Conservation (phyloP, 2,329 filamentous ascomycete genomes). For the Apiospora sp. region DNA sequence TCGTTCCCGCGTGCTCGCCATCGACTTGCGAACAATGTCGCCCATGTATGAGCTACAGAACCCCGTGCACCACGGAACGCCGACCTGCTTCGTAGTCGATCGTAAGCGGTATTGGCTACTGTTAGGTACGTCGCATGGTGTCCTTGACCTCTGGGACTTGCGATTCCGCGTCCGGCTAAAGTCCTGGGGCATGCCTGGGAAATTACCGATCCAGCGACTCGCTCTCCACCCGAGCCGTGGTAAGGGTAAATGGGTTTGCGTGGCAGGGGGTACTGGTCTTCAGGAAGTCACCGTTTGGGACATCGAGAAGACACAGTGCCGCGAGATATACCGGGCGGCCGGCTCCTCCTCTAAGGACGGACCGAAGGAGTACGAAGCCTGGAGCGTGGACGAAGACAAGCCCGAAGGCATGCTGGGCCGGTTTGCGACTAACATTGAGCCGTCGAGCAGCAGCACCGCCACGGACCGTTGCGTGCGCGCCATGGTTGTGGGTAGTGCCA, state of each 20-base stretch:
- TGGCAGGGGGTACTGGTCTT: constrained; percentile 85
- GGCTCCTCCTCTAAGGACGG: constrained; percentile 63
- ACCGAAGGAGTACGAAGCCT: constrained; percentile 77
- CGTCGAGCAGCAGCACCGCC: constrained; percentile 54
- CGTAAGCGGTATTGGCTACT: constrained; percentile 88
- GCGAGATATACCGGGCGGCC: constrained; percentile 83
- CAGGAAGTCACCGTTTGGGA: constrained; percentile 97
- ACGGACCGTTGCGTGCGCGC: constrained; percentile 74
- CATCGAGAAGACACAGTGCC: constrained; percentile 85
- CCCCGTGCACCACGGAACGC: constrained; percentile 88
- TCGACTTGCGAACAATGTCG: constrained; percentile 89
- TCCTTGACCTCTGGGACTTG: constrained; percentile 94
- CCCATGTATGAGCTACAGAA: constrained; percentile 83
- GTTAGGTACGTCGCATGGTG: constrained; percentile 89
- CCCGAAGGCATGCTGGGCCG: constrained; percentile 86
- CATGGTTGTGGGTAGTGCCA: constrained; percentile 76
- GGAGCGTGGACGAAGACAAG: constrained; percentile 89
- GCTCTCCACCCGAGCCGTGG: constrained; percentile 80
- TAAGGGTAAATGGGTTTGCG: constrained; percentile 84
- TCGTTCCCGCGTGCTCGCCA: constrained; percentile 79
- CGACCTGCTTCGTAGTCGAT: constrained; percentile 91
- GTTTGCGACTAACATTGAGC: constrained; percentile 79
- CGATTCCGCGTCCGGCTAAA: constrained; percentile 90
- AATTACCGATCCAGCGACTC: constrained; percentile 80
- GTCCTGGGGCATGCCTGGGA: constrained; percentile 86